phyloP scores from a whole-genome alignment of 108 stramenopile genomes.

The Thalassiosira profunda region DNA sequence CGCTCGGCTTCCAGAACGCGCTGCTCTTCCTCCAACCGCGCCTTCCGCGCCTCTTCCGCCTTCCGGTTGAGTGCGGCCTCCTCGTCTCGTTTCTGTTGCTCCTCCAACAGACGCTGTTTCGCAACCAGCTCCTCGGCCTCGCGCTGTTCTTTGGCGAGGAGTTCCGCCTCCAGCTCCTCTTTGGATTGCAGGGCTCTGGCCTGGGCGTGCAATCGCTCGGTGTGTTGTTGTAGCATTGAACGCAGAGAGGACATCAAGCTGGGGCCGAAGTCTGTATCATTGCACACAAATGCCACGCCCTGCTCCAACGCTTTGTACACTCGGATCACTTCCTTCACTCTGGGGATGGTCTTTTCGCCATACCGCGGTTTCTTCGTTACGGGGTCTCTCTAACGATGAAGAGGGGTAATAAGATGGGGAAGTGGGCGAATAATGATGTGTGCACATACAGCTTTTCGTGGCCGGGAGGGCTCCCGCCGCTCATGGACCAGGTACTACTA shows the following conservation, averaged over 20 bases:
- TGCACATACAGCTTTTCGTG: conserved; percentile 9
- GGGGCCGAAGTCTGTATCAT: no score
- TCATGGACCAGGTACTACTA: no score
- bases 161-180: conserved; percentile 35
- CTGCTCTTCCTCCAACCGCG: conserved; percentile 51
- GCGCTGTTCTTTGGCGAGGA: conserved; percentile 15
- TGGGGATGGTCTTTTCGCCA: conserved; percentile 58
- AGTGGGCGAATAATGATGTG: conserved; percentile 24
- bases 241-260: conserved; percentile 21
- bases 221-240: conserved; percentile 14
- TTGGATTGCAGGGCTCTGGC: conserved; percentile 8
- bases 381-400: conserved; percentile 71
- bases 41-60: conserved; percentile 55
- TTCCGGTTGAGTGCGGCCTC: conserved; percentile 45
- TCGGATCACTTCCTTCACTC: conserved; percentile 55
- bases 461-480: no score
- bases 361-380: conserved; percentile 81
- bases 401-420: conserved; percentile 55
- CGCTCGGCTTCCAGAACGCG: conserved; percentile 51
- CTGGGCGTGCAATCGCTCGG: conserved; percentile 11
- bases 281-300: neutral
- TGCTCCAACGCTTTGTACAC: conserved; percentile 53
- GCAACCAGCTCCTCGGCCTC: conserved; percentile 21
- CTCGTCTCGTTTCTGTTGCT: conserved; percentile 56
- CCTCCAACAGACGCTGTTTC: conserved; percentile 22